phyloP scores from a whole-genome alignment of 1,284 basidiomycete species.

The Ustanciosporium gigantosporum region DNA sequence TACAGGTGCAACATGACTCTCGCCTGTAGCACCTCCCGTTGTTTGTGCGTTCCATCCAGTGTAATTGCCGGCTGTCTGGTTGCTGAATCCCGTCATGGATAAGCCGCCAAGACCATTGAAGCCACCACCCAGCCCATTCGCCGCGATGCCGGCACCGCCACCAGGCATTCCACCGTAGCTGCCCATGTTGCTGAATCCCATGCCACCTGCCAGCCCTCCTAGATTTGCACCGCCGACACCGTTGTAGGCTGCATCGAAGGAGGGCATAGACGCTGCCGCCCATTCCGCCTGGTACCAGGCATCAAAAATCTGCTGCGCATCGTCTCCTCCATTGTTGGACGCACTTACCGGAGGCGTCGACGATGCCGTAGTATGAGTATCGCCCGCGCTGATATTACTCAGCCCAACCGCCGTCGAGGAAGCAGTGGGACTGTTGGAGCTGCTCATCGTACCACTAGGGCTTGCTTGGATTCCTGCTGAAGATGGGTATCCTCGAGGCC shows the following conservation, averaged over 20 bases:
- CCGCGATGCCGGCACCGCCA: too few species aligned
- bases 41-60: too few species aligned
- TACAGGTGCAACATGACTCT: too few species aligned
- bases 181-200: too few species aligned
- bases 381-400: too few species aligned
- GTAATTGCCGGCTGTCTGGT: too few species aligned
- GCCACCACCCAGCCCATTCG: too few species aligned
- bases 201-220: too few species aligned
- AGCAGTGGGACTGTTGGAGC: conserved; percentile 16
- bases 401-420: conserved; percentile 15
- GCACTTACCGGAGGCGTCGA: conserved; percentile 15
- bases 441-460: conserved; percentile 18
- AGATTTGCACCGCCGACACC: conserved; percentile 17
- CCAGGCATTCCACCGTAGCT: too few species aligned
- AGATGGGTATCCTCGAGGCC: conserved; percentile 10
- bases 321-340: conserved; percentile 21
- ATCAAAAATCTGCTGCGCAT: conserved; percentile 45
- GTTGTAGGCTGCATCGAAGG: conserved; percentile 33
- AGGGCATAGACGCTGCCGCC: conserved; percentile 39
- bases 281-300: conserved; percentile 46
- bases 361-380: conserved; percentile 16
- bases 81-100: not conserved
- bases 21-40: too few species aligned
- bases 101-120: too few species aligned
- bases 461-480: conserved; percentile 9